A percentile compares a stretch with the other conserved stretches of the same genome.
Evolutionary conservation across 2,329 filamentous ascomycete species (phyloP).

Genomic region (Diaporthe caulivora): DNA sequence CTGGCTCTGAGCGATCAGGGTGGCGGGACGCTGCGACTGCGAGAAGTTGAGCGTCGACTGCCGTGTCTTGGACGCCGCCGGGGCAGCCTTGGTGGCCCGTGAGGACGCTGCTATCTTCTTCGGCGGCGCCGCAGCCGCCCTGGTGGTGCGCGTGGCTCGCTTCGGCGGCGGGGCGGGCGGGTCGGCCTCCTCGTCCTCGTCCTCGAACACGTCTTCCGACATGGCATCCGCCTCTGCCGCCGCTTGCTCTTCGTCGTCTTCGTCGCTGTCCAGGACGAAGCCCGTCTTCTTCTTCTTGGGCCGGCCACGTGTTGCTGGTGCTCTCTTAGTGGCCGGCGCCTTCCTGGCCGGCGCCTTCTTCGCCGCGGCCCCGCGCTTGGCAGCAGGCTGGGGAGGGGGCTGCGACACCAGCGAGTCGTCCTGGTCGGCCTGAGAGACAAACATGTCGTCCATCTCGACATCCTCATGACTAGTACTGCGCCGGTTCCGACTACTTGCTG

Average conservation of each 20-base stretch:
- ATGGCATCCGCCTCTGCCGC: slow-evolving; percentile 28
- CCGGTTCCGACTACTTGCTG: slow-evolving; percentile 48
- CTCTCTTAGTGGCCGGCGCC: slow-evolving; percentile 58
- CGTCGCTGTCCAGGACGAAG: slow-evolving; percentile 53
- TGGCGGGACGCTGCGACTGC: slow-evolving; percentile 47
- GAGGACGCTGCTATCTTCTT: slow-evolving; percentile 46
- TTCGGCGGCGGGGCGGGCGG: slow-evolving; percentile 54
- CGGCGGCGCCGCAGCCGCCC: slow-evolving; percentile 41
- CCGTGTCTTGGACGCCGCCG: slow-evolving; percentile 47
- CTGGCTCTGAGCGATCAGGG: slow-evolving; percentile 55
- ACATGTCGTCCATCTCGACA: slow-evolving; percentile 59
- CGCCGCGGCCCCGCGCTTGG: slow-evolving; percentile 47
- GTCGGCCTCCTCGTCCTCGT: slow-evolving; percentile 53
- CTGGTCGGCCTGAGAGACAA: slow-evolving; percentile 55
- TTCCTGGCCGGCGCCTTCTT: slow-evolving; percentile 48
- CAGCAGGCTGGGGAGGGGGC: slow-evolving; percentile 47
- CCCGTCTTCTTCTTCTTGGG: slow-evolving; percentile 57
- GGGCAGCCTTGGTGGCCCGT: slow-evolving; percentile 43
- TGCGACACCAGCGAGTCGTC: slow-evolving; percentile 60
- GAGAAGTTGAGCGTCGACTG: slow-evolving; percentile 65
- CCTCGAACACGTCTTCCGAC: slow-evolving; percentile 49
- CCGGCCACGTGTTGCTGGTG: slow-evolving; percentile 56
- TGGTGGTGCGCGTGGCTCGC: slow-evolving; percentile 43
- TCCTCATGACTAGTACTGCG: slow-evolving; percentile 62
- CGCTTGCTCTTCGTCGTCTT: slow-evolving; percentile 51